These are phyloP conservation scores for Coemansia sp. DNA, from an alignment of 192 early-diverging fungal genomes.

Conservation along the genomic window DNA sequence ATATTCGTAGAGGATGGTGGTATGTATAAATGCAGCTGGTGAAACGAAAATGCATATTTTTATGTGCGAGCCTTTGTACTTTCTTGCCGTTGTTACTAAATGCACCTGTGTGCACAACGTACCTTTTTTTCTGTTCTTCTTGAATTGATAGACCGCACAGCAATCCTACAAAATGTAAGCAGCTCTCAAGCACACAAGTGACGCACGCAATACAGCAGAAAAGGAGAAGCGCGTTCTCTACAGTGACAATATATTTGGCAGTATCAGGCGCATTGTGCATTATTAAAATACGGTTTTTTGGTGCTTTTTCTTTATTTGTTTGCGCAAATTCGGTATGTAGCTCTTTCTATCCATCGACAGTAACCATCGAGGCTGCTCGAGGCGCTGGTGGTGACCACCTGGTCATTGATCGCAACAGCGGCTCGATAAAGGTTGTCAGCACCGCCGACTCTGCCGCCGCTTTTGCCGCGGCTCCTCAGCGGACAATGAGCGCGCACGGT, in stretches of 20 bases:
- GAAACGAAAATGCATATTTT: neutral
- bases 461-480: conserved; percentile 37
- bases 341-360: conserved; percentile 45
- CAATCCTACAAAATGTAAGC: conserved; percentile 47
- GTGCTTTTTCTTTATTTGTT: neutral
- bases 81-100: neutral
- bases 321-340: conserved; percentile 12
- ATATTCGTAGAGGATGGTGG: conserved; percentile 17
- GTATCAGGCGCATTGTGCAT: neutral
- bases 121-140: neutral
- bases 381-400: conserved; percentile 39
- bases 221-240: neutral
- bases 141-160: conserved; percentile 36
- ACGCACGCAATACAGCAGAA: neutral
- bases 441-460: conserved; percentile 12
- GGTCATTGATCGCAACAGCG: conserved; percentile 38
- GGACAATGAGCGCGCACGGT: conserved; percentile 46
- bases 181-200: neutral
- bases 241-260: too few relatives aligned
- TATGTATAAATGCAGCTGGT: conserved; percentile 1
- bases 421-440: conserved; percentile 15
- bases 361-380: conserved; percentile 40
- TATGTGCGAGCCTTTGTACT: neutral
- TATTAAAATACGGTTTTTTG: neutral
- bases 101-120: neutral